Conservation (phyloP, 1,139 yeast species). For the Hemisphaericaspora xylofermentans region DNA sequence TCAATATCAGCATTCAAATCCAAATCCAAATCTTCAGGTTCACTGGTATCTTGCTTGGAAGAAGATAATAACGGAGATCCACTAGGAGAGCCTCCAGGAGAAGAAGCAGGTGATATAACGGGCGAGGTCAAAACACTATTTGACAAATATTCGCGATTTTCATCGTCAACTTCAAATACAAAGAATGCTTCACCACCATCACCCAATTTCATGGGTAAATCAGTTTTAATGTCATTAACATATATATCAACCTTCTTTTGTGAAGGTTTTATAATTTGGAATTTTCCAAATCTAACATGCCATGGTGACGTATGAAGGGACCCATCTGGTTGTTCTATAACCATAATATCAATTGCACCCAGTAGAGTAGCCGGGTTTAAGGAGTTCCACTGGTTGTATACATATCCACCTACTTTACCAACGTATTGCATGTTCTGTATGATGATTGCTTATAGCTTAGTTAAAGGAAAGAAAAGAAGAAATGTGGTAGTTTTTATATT, state of each 20-base stretch:
- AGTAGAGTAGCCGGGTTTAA: constrained; percentile 93
- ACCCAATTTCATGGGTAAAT: constrained; percentile 92
- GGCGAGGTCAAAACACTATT: constrained; percentile 86
- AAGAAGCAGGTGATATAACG: constrained; percentile 75
- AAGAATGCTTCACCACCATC: constrained; percentile 99
- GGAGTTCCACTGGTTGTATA: constrained; percentile 95
- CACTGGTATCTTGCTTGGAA: constrained; percentile 5
- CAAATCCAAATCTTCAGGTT: constrained; percentile 36
- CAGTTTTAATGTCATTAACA: constrained; percentile 79
- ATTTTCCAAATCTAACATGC: constrained; percentile 94
- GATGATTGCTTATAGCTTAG: background rate
- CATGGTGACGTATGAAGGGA: constrained; percentile 91
- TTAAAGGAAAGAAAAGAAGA: background rate
- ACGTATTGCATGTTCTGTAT: constrained; percentile 77
- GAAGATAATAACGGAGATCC: constrained; percentile 12
- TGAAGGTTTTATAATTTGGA: constrained; percentile 89
- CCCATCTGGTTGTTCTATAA: constrained; percentile 86
- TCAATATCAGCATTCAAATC: constrained; percentile 37
- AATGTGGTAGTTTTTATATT: background rate
- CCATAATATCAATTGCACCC: constrained; percentile 97
- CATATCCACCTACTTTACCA: constrained; percentile 91
- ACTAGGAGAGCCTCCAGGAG: constrained; percentile 54
- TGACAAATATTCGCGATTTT: constrained; percentile 59
- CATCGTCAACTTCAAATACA: constrained; percentile 86
- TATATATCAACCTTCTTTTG: constrained; percentile 89